phyloP scores from a whole-genome alignment of 2,329 filamentous ascomycete species.

The Plectosphaerella plurivora region DNA sequence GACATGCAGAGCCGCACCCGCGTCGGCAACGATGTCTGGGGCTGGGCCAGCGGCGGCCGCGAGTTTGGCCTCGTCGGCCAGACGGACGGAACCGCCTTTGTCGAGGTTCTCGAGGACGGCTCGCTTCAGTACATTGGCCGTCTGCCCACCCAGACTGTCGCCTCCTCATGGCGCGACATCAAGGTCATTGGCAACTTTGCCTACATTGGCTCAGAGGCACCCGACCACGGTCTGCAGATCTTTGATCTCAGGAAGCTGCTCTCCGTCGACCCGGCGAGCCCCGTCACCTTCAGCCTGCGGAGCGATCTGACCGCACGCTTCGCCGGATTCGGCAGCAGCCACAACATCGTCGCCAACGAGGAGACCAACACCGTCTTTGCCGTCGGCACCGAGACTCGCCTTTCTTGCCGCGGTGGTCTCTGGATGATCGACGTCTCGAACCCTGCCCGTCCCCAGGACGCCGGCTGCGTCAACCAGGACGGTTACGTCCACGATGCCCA shows the following conservation, averaged over 20 bases:
- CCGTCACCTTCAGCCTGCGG: slow-evolving; percentile 9
- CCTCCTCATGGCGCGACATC: slow-evolving; percentile 34
- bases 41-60: slow-evolving; percentile 25
- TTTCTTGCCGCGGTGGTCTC: slow-evolving; percentile 41
- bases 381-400: slow-evolving; percentile 31
- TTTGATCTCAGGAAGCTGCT: slow-evolving; percentile 56
- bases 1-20: slow-evolving; percentile 29
- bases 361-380: slow-evolving; percentile 39
- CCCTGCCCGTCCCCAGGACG: slow-evolving; percentile 42
- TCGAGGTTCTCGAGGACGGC: slow-evolving; percentile 39
- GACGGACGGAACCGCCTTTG: slow-evolving; percentile 44
- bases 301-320: slow-evolving; percentile 31
- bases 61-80: slow-evolving; percentile 46
- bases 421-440: slow-evolving; percentile 52
- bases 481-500: slow-evolving; percentile 50
- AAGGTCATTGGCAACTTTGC: slow-evolving; percentile 28
- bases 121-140: slow-evolving; percentile 41
- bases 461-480: slow-evolving; percentile 43
- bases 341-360: slow-evolving; percentile 49
- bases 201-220: slow-evolving; percentile 36
- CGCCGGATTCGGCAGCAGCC: slow-evolving; percentile 34
- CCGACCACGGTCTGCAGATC: slow-evolving; percentile 54
- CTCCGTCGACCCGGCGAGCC: slow-evolving; percentile 2
- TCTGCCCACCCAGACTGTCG: slow-evolving; percentile 33
- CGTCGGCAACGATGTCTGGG: slow-evolving; percentile 16